Evolutionary conservation across 805 yeast genomes (phyloP).

Genomic region (Schizosaccharomyces octosporus): DNA sequence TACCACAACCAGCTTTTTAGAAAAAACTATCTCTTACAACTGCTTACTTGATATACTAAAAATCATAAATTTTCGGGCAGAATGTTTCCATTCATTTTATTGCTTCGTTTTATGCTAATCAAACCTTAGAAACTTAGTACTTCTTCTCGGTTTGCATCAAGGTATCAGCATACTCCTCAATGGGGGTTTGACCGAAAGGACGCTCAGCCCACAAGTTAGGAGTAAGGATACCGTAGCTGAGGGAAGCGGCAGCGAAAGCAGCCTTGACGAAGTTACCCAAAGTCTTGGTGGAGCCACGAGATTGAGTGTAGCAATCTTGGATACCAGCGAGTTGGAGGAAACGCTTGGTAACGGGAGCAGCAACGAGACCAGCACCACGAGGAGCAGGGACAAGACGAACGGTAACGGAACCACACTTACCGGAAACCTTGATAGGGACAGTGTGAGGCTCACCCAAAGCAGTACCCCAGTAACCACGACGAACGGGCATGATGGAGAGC

Average conservation of each 20-base stretch:
- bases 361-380: conserved; percentile 99
- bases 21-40: too few relatives aligned
- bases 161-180: conserved; percentile 49
- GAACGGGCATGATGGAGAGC: conserved; percentile 94
- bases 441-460: conserved; percentile 99
- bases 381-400: conserved; percentile 99
- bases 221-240: conserved; percentile 99
- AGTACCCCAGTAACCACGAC: conserved; percentile 99
- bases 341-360: conserved; percentile 98
- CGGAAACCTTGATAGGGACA: conserved; percentile 89
- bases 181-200: conserved; percentile 71
- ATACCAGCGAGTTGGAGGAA: conserved; percentile 98
- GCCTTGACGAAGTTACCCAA: conserved; percentile 99
- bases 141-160: conserved; percentile 3
- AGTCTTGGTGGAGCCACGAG: conserved; percentile 98
- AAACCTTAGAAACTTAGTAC: neutral
- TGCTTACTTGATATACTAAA: too few relatives aligned
- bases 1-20: too few relatives aligned
- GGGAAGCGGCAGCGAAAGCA: conserved; percentile 92
- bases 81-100: neutral
- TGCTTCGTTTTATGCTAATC: neutral
- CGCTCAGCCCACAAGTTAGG: conserved; percentile 93
- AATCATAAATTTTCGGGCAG: too few relatives aligned
- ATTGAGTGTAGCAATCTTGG: conserved; percentile 96
- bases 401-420: conserved; percentile 98